Conservation (phyloP, 2,329 filamentous ascomycete genomes). For the Aspergillus bombycis region DNA sequence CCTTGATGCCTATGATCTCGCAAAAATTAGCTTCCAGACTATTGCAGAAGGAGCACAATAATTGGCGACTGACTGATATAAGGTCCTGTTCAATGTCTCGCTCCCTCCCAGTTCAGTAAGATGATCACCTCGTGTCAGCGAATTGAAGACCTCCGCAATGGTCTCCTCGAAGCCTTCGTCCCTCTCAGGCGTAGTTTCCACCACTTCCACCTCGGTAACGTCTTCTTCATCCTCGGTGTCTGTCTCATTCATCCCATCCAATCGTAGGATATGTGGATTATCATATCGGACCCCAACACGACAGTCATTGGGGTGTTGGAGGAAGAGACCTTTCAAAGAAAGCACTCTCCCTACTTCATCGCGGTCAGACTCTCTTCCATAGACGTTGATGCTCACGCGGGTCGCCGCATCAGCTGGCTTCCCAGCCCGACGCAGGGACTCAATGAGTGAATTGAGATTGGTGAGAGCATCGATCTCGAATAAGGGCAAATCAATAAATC, state of each 20-base stretch:
- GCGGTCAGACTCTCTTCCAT: not conserved
- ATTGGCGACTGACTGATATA: not conserved
- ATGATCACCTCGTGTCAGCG: not conserved
- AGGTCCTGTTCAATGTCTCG: not conserved
- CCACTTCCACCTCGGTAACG: not conserved
- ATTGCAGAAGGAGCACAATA: not conserved
- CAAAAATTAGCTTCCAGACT: not conserved
- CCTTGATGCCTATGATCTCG: not conserved
- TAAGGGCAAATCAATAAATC: not conserved
- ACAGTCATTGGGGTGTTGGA: not conserved
- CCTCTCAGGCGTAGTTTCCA: not conserved
- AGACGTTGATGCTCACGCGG: slow-evolving; percentile 9
- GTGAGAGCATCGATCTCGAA: not conserved
- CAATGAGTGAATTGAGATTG: not conserved
- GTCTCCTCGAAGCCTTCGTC: not conserved
- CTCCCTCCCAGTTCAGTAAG: not conserved
- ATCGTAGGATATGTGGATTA: not conserved
- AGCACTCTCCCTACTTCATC: not conserved
- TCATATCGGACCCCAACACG: not conserved
- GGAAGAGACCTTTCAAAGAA: not conserved
- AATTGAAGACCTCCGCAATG: not conserved
- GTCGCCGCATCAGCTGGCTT: slow-evolving; percentile 6
- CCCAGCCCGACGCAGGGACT: not conserved
- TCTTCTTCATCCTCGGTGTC: not conserved
- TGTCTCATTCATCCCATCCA: not conserved